Conservation (phyloP, 202 grass and related monocot species). For the Carex sylvatica region DNA sequence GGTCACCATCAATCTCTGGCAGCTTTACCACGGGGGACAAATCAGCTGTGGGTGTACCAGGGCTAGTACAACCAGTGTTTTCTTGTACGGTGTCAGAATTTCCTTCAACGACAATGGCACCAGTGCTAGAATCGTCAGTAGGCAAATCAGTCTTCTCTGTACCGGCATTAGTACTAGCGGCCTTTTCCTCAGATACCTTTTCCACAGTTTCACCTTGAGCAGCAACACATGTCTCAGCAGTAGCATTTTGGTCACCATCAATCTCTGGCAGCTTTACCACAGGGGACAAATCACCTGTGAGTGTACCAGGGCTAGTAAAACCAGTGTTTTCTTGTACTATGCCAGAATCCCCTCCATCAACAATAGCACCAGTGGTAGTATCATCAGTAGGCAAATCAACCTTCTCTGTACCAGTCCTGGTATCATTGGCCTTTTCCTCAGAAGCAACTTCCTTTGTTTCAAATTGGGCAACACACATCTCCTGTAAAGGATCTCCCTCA, state of each 20-base stretch:
- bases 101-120: neutral
- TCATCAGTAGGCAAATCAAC: neutral
- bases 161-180: neutral
- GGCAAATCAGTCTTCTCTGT: neutral
- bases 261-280: neutral
- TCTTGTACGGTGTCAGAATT: neutral
- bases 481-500: slow-evolving; percentile 7
- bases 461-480: neutral
- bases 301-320: neutral
- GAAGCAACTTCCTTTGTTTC: neutral
- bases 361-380: neutral
- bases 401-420: neutral
- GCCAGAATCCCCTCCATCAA: neutral
- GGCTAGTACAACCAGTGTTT: neutral
- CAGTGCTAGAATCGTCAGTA: neutral
- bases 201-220: slow-evolving; percentile 6
- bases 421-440: neutral
- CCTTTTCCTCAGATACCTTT: neutral
- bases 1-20: neutral
- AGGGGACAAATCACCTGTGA: neutral
- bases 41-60: neutral
- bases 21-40: neutral
- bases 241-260: neutral
- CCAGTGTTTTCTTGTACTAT: neutral
- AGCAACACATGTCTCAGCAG: neutral